Conservation (phyloP, 768 basidiomycete genomes). For the Rhizopogon vinicolor region DNA sequence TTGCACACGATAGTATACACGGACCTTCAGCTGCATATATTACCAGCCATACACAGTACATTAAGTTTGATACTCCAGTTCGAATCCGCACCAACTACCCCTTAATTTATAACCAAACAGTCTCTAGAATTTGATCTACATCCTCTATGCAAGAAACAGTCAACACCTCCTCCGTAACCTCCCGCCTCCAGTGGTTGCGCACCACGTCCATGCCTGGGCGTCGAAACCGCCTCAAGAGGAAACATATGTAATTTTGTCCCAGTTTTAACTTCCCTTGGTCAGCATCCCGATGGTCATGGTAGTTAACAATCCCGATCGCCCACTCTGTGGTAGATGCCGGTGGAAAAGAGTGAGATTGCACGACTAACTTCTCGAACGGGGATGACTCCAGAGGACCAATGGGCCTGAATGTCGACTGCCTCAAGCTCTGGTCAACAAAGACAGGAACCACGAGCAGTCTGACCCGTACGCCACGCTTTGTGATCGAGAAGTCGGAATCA, state of each 20-base stretch:
- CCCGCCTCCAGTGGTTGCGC: too few species aligned
- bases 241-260: neutral
- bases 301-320: conserved; percentile 19
- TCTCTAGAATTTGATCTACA: too few species aligned
- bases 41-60: too few species aligned
- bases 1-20: too few species aligned
- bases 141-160: too few species aligned
- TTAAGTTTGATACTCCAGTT: too few species aligned
- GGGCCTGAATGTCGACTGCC: conserved; percentile 1
- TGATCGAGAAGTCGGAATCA: conserved; percentile 13
- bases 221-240: neutral
- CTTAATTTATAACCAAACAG: too few species aligned
- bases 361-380: conserved; percentile 5
- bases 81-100: too few species aligned
- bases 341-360: conserved; percentile 2
- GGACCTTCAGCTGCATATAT: too few species aligned
- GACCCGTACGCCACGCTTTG: conserved; percentile 14
- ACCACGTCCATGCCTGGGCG: too few species aligned
- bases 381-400: conserved; percentile 9
- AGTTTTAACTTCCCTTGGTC: neutral
- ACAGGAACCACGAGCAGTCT: conserved; percentile 12
- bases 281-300: conserved; percentile 1
- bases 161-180: too few species aligned
- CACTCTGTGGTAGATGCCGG: conserved; percentile 8
- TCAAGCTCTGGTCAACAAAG: too few species aligned